Evolutionary conservation across 305 asterid species (phyloP).

Genomic region (Solanum hybrid): DNA sequence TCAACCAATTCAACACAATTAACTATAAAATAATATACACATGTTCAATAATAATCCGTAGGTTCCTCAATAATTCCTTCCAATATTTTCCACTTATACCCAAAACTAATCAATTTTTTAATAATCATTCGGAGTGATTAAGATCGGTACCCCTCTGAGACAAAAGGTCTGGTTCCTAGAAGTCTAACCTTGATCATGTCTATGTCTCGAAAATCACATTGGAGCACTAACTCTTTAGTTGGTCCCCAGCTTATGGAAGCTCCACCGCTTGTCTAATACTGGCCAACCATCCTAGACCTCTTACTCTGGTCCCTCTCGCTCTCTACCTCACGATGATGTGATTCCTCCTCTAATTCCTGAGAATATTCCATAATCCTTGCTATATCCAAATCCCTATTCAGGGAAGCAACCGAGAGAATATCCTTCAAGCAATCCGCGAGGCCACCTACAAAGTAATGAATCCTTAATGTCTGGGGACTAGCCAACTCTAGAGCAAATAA

Average conservation of each 20-base stretch:
- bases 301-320: not conserved
- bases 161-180: not conserved
- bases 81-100: not conserved
- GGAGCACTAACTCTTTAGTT: not conserved
- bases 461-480: not conserved
- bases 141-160: not conserved
- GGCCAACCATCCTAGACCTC: not conserved
- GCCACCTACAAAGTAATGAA: not conserved
- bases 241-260: not conserved
- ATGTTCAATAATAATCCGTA: not conserved
- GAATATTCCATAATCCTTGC: not conserved
- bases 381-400: not conserved
- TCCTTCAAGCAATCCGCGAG: not conserved
- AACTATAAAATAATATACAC: not conserved
- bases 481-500: not conserved
- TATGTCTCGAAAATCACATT: not conserved
- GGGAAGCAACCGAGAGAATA: not conserved
- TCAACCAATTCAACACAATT: not conserved
- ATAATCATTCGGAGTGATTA: not conserved
- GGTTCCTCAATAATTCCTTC: not conserved
- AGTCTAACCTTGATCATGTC: not conserved
- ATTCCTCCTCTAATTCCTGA: not conserved
- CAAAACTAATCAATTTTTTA: not conserved
- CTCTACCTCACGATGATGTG: not conserved
- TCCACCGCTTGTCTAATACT: not conserved